Percentiles rank a stretch among this genome's conserved stretches.
These are phyloP conservation scores for Verbascum thapsus DNA, from an alignment of 257 asterid genomes.

Conservation along the genomic window DNA sequence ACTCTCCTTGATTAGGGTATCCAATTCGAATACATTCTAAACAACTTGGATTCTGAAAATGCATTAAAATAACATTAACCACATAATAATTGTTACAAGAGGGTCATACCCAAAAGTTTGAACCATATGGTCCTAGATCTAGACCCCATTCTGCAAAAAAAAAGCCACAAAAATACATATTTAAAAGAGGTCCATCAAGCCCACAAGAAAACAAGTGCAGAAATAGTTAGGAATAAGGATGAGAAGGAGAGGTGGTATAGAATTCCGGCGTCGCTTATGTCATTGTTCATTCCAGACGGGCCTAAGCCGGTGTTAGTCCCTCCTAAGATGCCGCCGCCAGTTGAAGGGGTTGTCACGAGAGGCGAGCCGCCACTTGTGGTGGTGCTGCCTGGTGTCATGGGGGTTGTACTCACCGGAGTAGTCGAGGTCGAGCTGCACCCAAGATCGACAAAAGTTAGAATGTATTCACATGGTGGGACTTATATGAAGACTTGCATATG, in stretches of 20 bases:
- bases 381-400: slow-evolving; percentile 20
- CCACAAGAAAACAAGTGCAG: slow-evolving; percentile 25
- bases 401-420: background rate
- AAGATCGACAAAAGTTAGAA: background rate
- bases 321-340: slow-evolving; percentile 33
- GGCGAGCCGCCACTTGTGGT: slow-evolving; percentile 38
- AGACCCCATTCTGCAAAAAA: background rate
- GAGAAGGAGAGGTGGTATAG: slow-evolving; percentile 14
- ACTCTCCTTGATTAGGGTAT: background rate
- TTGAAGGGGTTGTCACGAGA: slow-evolving; percentile 39
- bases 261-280: slow-evolving; percentile 32
- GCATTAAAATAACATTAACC: background rate
- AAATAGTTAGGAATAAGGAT: slow-evolving; percentile 17
- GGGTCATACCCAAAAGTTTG: too few relatives aligned
- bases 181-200: slow-evolving; percentile 14
- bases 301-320: slow-evolving; percentile 50
- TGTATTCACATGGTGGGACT: too few relatives aligned
- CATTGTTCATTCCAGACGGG: slow-evolving; percentile 45
- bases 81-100: too few relatives aligned
- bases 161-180: slow-evolving; percentile 1
- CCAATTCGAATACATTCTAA: background rate
- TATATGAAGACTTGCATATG: too few relatives aligned
- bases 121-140: background rate
- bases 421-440: background rate
- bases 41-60: background rate